Evolutionary conservation across 2,329 filamentous ascomycete species (phyloP).

Genomic region (Epichloe coenophiala): DNA sequence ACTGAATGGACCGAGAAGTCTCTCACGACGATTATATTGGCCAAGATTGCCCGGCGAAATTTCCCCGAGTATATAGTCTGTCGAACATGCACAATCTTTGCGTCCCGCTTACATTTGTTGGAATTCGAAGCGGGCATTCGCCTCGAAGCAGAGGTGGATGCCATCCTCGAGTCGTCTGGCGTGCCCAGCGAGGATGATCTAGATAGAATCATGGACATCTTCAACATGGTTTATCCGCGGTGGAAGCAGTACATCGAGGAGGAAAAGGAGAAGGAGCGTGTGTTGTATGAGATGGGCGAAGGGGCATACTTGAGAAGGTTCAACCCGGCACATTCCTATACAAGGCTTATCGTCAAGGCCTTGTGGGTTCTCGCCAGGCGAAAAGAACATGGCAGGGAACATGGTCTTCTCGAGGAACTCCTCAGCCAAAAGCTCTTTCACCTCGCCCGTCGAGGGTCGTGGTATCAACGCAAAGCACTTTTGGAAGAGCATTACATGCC

Average conservation of each 20-base stretch:
- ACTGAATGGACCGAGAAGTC: constrained; percentile 98
- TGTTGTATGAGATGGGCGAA: constrained; percentile 67
- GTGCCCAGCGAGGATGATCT: constrained; percentile 52
- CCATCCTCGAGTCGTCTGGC: constrained; percentile 66
- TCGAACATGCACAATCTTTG: constrained; percentile 78
- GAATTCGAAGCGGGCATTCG: constrained; percentile 84
- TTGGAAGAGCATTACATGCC: constrained; percentile 94
- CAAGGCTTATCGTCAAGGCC: constrained; percentile 81
- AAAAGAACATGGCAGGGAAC: constrained; percentile 67
- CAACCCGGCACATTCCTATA: constrained; percentile 86
- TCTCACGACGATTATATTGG: constrained; percentile 83
- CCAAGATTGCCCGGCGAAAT: constrained; percentile 74
- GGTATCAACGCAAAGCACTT: constrained; percentile 92
- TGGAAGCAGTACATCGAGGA: constrained; percentile 63
- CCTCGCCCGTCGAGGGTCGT: constrained; percentile 67
- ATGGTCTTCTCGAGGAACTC: constrained; percentile 60
- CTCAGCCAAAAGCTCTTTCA: constrained; percentile 76
- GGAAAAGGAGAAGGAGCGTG: constrained; percentile 65
- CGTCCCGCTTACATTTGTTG: constrained; percentile 57
- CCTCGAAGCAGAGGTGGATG: constrained; percentile 70
- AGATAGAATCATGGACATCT: constrained; percentile 55
- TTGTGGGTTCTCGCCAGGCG: constrained; percentile 65
- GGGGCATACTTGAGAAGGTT: constrained; percentile 82
- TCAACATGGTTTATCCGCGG: constrained; percentile 62
- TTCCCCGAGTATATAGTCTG: constrained; percentile 88